A percentile compares a stretch with the other conserved stretches of the same genome.
Evolutionary conservation across 208 protist genomes (phyloP).

Genomic region (Leishmania gerbilli): DNA sequence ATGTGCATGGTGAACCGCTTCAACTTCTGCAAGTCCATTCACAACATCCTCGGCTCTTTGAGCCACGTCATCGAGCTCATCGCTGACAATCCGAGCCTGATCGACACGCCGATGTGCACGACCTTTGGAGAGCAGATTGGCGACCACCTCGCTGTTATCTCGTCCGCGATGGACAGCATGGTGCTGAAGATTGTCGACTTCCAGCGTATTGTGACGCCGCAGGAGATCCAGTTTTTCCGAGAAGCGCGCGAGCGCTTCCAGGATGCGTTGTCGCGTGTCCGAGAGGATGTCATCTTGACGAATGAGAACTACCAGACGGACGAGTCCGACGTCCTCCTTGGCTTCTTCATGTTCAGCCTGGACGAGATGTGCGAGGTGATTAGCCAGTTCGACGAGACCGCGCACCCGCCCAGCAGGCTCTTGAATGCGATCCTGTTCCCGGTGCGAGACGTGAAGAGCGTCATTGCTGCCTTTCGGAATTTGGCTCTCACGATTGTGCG

Average conservation of each 20-base stretch:
- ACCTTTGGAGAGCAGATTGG: slow-evolving; percentile 70
- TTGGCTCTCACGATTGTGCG: slow-evolving; percentile 57
- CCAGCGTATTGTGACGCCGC: slow-evolving; percentile 53
- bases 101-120: slow-evolving; percentile 84
- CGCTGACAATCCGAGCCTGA: slow-evolving; percentile 54
- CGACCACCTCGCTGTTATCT: slow-evolving; percentile 78
- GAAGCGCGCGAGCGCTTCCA: slow-evolving; percentile 84
- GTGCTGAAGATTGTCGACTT: slow-evolving; percentile 92
- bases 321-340: slow-evolving; percentile 87
- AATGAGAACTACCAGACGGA: slow-evolving; percentile 92
- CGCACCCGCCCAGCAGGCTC: slow-evolving; percentile 51
- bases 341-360: slow-evolving; percentile 92
- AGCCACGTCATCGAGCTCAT: slow-evolving; percentile 84
- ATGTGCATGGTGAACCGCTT: slow-evolving; percentile 61
- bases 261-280: slow-evolving; percentile 78
- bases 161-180: slow-evolving; percentile 89
- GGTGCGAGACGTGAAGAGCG: slow-evolving; percentile 69
- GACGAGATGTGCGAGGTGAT: slow-evolving; percentile 89
- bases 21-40: slow-evolving; percentile 73
- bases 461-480: slow-evolving; percentile 51
- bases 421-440: slow-evolving; percentile 48
- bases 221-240: slow-evolving; percentile 78
- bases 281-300: slow-evolving; percentile 87
- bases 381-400: slow-evolving; percentile 62
- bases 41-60: slow-evolving; percentile 82